Base-by-base conservation (phyloP, 306 rosid genomes). In the Lablab purpureus region DNA sequence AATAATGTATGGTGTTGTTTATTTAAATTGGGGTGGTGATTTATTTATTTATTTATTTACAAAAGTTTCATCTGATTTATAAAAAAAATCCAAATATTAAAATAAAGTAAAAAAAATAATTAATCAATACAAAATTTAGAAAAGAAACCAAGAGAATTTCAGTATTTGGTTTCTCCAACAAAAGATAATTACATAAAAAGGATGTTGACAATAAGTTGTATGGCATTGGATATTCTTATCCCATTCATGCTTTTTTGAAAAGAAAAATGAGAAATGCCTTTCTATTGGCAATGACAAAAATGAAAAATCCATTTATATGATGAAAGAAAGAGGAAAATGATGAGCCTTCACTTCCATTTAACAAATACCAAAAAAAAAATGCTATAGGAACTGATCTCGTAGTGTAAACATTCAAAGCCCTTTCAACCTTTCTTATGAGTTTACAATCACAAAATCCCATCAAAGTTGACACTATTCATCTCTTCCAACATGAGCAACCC, bases 401-500 rank as follows among this genome's bases (percentile, higher is more conserved):
- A 21, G 78, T 14, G 51, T 22, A 56, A 40, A 37, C 23, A 2
- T 19, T 4, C 45, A 49, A 27, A 49, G 5, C 34, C 76, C 56
- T 8, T 58, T 25, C 9, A 37, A 21, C 55, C 9, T 40, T 21
- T 21, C 67, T 54, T 54, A 15, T 10, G 67, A 36, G 17, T 55
- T 55, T 55, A 21, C 40, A 27, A 6, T 27, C 30, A 13, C 10
- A 75, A 46, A 37, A 45, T 12, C 30, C 9, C 18, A 63, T 13
- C 73, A 10, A 63, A 62, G 15, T 75, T 46, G 13, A 47, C 51
- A 50, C 2, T 18, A 7, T 23, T 32, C 30, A 13, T 10, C 74
- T 21, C 28, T 65, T 22, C 30, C 30, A 76, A 47, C 74, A 83
- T 49, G 80, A 75, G 63, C 76, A 49, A 65, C 37, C 59, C 51